Base-by-base conservation (phyloP, 1,139 yeast genomes). In the Suhomyces yuchorum region DNA sequence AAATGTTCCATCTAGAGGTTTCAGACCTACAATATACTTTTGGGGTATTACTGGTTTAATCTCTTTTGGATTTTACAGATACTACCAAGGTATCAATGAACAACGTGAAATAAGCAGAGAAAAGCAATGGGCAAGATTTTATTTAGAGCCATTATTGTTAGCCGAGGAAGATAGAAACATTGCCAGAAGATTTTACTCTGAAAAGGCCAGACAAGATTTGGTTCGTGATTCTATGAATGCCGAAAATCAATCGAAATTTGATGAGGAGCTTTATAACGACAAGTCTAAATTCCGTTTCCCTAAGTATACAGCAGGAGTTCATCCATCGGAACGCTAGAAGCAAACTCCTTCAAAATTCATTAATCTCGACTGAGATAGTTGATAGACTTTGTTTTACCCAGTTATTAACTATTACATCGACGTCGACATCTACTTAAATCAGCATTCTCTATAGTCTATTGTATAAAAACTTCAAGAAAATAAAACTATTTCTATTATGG, bases 151-250 rank as follows among this genome's bases (percentile, higher is more conserved):
- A 3, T 73, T 87, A 55, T 77, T 89, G 50, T 80, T 83, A 56
- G 96, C 96, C 37, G 96, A 89, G 68, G 83, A 83, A 55, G 96
- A 89, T 66, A 78, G 96, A 66, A 87, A 86, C 58, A 67, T 78
- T 40, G 90, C 88, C 43, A 82, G 96, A 72, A 80, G 96, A 62
- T 80, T 80, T 54, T 75, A 72, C 58, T 82, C 89, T 46, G 84
- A 85, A 61, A 72, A 81, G 66, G 81, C 80, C 58, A 80, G 91
- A 70, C 95, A 87, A 71, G 84, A 73, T 34, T 63, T 72, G 59
- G 76, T 73, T 40, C 74, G 71, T 52, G 78, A 73, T 51, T 58
- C 71, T 26, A 74, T 75, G 78, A 60, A 67, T 43, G 70, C 71
- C 15, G 77, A 73, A 52, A 63, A 55, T 40, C 67, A 64, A 51